Percentiles rank a stretch among this genome's conserved stretches.
These are phyloP conservation scores for Dendrobium chrysotoxum DNA, from an alignment of 106 monocot species.

Conservation along the genomic window DNA sequence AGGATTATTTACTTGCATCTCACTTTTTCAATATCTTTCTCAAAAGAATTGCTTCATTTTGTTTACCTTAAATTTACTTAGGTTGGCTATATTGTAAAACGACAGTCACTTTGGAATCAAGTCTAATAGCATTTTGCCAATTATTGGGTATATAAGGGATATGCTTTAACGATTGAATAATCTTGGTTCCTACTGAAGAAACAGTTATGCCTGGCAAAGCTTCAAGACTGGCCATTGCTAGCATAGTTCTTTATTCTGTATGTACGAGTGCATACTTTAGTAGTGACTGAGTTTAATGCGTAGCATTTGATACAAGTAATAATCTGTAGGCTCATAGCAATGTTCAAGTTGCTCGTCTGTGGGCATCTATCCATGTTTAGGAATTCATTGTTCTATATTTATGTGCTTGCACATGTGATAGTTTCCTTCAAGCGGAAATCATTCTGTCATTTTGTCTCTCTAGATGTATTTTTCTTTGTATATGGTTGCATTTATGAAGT, in stretches of 20 bases:
- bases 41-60: neutral
- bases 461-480: neutral
- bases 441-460: neutral
- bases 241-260: neutral
- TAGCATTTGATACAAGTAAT: neutral
- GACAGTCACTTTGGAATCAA: neutral
- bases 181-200: neutral
- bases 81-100: neutral
- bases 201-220: neutral
- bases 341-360: neutral
- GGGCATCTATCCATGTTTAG: neutral
- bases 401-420: neutral
- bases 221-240: neutral
- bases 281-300: neutral
- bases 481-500: neutral
- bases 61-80: neutral
- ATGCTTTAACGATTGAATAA: neutral
- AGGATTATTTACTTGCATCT: neutral
- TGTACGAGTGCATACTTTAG: neutral
- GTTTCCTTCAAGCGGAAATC: neutral
- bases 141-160: neutral
- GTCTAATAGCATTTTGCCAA: neutral
- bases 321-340: neutral
- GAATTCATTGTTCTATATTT: slow-evolving; percentile 5
- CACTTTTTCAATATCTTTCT: neutral